These are phyloP conservation scores for Solanum chacoense DNA, from an alignment of 305 asterid species.

Conservation along the genomic window DNA sequence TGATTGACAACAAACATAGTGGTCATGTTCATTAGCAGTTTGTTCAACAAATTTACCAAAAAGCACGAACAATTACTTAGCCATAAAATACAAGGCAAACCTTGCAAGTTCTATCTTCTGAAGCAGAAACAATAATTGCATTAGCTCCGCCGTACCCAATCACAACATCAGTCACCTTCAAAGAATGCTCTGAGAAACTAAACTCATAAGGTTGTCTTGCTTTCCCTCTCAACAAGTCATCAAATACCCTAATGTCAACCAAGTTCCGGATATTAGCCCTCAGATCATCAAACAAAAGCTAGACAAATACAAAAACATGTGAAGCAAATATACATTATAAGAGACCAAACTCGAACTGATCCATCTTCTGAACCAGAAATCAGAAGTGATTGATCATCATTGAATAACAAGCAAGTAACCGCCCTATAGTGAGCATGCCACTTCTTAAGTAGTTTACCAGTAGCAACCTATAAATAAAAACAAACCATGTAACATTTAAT, in stretches of 20 bases:
- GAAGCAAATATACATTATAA: conserved; percentile 43
- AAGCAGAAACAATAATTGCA: conserved; percentile 74
- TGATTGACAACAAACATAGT: background rate
- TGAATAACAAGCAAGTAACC: conserved; percentile 62
- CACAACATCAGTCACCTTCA: conserved; percentile 67
- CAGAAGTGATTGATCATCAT: conserved; percentile 80
- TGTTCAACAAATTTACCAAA: background rate
- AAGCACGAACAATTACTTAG: background rate
- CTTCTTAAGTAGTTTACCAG: conserved; percentile 73
- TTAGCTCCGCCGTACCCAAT: conserved; percentile 65
- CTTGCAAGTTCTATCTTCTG: conserved; percentile 98
- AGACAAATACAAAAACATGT: background rate
- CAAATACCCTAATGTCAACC: conserved; percentile 50
- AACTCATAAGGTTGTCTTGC: conserved; percentile 51
- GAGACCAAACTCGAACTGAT: conserved; percentile 87
- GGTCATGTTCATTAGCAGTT: background rate
- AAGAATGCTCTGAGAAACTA: conserved; percentile 71
- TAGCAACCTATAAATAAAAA: conserved; percentile 40
- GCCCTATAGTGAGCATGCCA: conserved; percentile 92
- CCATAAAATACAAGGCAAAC: conserved; percentile 15
- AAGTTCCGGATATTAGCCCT: background rate
- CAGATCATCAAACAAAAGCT: background rate
- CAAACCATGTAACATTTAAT: background rate
- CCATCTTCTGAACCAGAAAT: conserved; percentile 91
- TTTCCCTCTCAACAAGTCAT: conserved; percentile 42